phyloP scores from a whole-genome alignment of 805 yeast genomes.

The Osmozyma mogii region DNA sequence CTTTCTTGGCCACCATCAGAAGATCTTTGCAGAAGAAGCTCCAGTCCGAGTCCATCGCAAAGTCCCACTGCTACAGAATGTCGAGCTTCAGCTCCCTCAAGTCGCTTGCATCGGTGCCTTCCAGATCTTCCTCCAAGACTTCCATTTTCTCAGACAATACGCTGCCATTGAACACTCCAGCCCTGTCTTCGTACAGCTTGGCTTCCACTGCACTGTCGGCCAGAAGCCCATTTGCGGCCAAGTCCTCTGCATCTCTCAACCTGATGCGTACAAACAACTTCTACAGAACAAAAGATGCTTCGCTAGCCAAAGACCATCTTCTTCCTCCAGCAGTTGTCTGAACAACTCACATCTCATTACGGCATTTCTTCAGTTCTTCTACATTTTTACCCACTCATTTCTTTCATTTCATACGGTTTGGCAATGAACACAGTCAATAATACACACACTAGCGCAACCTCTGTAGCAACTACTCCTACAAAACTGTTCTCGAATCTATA shows the following conservation, averaged over 20 bases:
- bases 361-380: constrained; percentile 1
- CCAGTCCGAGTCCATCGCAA: constrained; percentile 8
- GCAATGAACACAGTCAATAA: neutral
- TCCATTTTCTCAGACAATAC: constrained; percentile 7
- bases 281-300: neutral
- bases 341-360: neutral
- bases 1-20: constrained; percentile 73
- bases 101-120: constrained; percentile 12
- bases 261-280: neutral
- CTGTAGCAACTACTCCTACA: constrained; percentile 1
- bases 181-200: constrained; percentile 7
- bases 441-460: neutral
- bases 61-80: constrained; percentile 13
- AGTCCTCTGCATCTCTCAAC: constrained; percentile 5
- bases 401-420: neutral
- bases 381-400: neutral
- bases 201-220: constrained; percentile 6
- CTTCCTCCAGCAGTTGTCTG: neutral
- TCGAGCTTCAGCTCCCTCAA: constrained; percentile 10
- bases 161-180: constrained; percentile 10
- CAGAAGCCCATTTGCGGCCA: constrained; percentile 12
- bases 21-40: constrained; percentile 6
- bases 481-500: too few species aligned
- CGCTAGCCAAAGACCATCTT: constrained; percentile 1
- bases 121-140: constrained; percentile 5